phyloP scores from a whole-genome alignment of 2,329 filamentous ascomycete species.

The Diaporthe eres region DNA sequence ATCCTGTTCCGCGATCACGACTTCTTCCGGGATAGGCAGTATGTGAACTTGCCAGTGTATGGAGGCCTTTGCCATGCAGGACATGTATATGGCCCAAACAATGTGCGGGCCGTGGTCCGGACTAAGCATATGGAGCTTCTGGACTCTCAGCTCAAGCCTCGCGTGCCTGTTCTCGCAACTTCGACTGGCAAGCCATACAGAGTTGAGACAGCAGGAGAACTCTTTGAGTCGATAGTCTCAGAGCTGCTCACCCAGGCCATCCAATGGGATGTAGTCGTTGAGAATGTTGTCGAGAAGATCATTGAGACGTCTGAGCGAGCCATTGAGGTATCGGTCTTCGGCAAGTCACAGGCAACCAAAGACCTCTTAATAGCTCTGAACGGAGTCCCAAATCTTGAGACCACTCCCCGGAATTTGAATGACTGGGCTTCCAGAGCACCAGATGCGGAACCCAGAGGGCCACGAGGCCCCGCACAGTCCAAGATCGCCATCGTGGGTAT shows the following conservation, averaged over 20 bases:
- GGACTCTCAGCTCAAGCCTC: conserved; percentile 38
- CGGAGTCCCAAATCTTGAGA: neutral
- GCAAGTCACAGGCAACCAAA: neutral
- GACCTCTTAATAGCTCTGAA: neutral
- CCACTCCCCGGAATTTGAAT: neutral
- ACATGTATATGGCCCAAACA: neutral
- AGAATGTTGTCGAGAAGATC: conserved; percentile 31
- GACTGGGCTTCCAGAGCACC: neutral
- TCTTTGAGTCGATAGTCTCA: conserved; percentile 47
- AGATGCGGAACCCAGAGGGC: neutral
- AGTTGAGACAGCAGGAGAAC: conserved; percentile 44
- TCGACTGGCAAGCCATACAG: conserved; percentile 49
- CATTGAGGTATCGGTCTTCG: neutral
- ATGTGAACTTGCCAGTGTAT: conserved; percentile 49
- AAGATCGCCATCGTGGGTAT: conserved; percentile 23
- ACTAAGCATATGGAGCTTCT: neutral
- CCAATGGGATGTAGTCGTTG: conserved; percentile 49
- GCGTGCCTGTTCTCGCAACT: conserved; percentile 51
- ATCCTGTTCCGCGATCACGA: conserved; percentile 47
- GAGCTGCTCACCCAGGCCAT: conserved; percentile 51
- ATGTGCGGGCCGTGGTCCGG: neutral
- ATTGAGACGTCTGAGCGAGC: neutral
- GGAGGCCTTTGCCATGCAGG: conserved; percentile 2
- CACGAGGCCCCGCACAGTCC: neutral
- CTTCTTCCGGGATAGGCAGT: conserved; percentile 50